A percentile compares a stretch with the other conserved stretches of the same genome.
These are phyloP conservation scores for Alternaria infectoria DNA, from an alignment of 2,329 filamentous ascomycete species.

Conservation along the genomic window DNA sequence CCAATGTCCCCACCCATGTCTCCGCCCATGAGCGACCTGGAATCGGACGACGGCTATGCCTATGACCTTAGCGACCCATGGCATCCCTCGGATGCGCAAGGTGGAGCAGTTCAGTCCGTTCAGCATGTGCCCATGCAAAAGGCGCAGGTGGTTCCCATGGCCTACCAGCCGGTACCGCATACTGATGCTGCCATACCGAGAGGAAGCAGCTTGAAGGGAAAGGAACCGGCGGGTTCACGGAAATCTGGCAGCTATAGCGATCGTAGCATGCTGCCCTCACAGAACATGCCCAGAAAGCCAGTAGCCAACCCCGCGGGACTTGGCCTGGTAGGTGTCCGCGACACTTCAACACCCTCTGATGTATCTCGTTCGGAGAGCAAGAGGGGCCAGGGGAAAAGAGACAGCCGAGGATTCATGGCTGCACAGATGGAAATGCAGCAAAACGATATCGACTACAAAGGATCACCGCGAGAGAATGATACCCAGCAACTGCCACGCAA, in stretches of 20 bases:
- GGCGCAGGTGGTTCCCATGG: constrained; percentile 20
- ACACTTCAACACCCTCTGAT: constrained; percentile 31
- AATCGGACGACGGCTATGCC: constrained; percentile 33
- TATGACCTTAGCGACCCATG: constrained; percentile 46
- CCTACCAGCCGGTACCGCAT: constrained; percentile 20
- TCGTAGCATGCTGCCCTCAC: constrained; percentile 27
- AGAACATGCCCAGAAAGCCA: constrained; percentile 32
- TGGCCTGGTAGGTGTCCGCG: constrained; percentile 41
- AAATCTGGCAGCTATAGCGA: constrained; percentile 42
- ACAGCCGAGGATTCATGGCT: constrained; percentile 44
- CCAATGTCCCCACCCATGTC: constrained; percentile 7
- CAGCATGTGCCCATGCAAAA: constrained; percentile 30
- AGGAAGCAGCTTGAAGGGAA: constrained; percentile 37
- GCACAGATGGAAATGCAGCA: constrained; percentile 49
- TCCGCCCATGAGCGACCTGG: constrained; percentile 33
- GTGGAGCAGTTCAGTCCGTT: constrained; percentile 23
- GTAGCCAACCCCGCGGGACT: constrained; percentile 34
- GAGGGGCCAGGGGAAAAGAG: constrained; percentile 30
- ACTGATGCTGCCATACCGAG: constrained; percentile 26
- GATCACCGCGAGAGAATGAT: constrained; percentile 40
- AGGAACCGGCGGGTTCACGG: constrained; percentile 37
- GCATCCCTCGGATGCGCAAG: constrained; percentile 37
- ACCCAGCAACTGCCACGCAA: constrained; percentile 34
- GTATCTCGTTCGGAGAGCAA: constrained; percentile 47
- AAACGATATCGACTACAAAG: constrained; percentile 46